phyloP scores from a whole-genome alignment of 2,329 filamentous ascomycete genomes.

The Pezicula rhizophila region DNA sequence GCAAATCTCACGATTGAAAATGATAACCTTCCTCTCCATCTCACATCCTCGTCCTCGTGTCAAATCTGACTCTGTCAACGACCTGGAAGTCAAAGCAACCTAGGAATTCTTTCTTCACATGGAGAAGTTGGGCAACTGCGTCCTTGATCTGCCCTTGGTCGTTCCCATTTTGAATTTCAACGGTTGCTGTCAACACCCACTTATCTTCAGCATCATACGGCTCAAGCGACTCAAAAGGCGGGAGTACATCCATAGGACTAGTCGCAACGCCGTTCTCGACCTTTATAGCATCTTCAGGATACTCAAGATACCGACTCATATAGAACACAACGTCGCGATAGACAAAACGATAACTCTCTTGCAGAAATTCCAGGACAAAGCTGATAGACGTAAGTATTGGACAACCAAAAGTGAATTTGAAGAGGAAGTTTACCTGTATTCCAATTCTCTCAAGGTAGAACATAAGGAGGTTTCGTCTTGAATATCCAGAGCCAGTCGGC shows the following conservation, averaged over 20 bases:
- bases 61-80: constrained; percentile 47
- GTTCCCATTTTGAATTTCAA: constrained; percentile 49
- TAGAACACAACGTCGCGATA: constrained; percentile 23
- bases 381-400: constrained; percentile 11
- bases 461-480: constrained; percentile 36
- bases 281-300: constrained; percentile 11
- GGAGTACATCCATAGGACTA: constrained; percentile 30
- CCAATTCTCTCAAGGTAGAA: constrained; percentile 44
- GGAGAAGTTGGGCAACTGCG: constrained; percentile 45
- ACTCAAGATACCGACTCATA: constrained; percentile 19
- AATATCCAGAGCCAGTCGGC: constrained; percentile 21
- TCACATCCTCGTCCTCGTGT: constrained; percentile 37
- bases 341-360: constrained; percentile 20
- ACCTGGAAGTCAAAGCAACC: constrained; percentile 47
- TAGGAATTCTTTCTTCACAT: constrained; percentile 39
- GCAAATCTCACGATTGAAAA: background rate
- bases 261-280: constrained; percentile 16
- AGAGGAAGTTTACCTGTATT: constrained; percentile 39
- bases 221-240: constrained; percentile 40
- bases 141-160: constrained; percentile 48
- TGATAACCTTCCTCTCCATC: background rate
- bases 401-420: background rate
- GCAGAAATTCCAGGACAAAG: constrained; percentile 20
- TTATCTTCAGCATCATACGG: constrained; percentile 41
- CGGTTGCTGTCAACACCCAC: constrained; percentile 51